A percentile compares a stretch with the other conserved stretches of the same genome.
phyloP scores from a whole-genome alignment of 2,329 filamentous ascomycete species.

The Hymenoscyphus occultus region DNA sequence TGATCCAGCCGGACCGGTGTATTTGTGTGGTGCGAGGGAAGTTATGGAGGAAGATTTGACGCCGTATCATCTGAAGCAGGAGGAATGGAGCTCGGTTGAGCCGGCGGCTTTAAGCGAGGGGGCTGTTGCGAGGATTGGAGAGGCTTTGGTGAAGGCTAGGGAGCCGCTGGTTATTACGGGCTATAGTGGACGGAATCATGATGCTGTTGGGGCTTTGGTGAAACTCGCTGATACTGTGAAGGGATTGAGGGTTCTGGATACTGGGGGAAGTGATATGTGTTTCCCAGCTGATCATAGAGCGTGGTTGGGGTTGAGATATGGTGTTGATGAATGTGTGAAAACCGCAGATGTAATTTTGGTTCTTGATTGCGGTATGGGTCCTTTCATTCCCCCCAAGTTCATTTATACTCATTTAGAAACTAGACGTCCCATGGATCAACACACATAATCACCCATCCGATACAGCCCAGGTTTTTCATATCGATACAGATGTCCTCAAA shows the following conservation, averaged over 20 bases:
- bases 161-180: conserved; percentile 69
- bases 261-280: conserved; percentile 76
- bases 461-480: conserved; percentile 57
- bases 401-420: conserved; percentile 5
- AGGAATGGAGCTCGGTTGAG: conserved; percentile 58
- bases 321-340: conserved; percentile 68
- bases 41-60: conserved; percentile 69
- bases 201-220: conserved; percentile 58
- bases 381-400: background rate
- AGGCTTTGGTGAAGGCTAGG: conserved; percentile 57
- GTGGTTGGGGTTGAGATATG: conserved; percentile 70
- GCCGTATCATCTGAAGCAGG: conserved; percentile 55
- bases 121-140: conserved; percentile 58
- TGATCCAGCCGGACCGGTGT: conserved; percentile 67
- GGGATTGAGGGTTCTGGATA: conserved; percentile 69
- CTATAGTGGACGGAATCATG: conserved; percentile 68
- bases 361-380: conserved; percentile 59
- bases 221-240: conserved; percentile 65
- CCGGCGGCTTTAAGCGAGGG: conserved; percentile 52
- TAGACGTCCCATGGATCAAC: conserved; percentile 89
- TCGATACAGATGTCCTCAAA: conserved; percentile 65
- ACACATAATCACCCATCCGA: conserved; percentile 60
- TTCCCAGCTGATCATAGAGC: conserved; percentile 69
- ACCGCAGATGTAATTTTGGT: conserved; percentile 82
- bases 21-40: conserved; percentile 64